These are phyloP conservation scores for Garcia nutans DNA, from an alignment of 345 rosid genomes.

Conservation along the genomic window DNA sequence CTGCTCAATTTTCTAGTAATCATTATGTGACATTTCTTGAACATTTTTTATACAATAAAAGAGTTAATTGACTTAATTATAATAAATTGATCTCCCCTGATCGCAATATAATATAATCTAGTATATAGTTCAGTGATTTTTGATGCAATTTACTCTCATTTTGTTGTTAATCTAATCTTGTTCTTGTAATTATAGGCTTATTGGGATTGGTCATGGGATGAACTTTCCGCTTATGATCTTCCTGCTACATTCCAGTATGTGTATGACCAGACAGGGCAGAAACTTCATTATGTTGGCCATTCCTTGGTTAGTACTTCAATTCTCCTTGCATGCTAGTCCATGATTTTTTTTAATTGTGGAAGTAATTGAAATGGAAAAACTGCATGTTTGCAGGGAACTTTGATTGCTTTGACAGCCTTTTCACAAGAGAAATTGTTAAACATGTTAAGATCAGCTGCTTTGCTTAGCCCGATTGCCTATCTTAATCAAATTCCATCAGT, in stretches of 20 bases:
- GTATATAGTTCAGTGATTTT: too few relatives aligned
- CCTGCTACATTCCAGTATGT: constrained; percentile 25
- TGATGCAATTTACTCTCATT: too few relatives aligned
- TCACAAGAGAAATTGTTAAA: constrained; percentile 30
- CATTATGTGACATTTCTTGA: neutral
- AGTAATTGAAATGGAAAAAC: too few relatives aligned
- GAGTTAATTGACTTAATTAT: too few relatives aligned
- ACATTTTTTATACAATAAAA: too few relatives aligned
- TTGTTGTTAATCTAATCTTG: too few relatives aligned
- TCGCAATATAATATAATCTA: too few relatives aligned
- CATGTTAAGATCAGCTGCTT: constrained; percentile 38
- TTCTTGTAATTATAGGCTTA: constrained; percentile 23
- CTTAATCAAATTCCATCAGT: constrained; percentile 30
- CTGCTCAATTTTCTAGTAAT: neutral
- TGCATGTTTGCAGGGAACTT: constrained; percentile 34
- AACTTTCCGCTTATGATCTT: constrained; percentile 30
- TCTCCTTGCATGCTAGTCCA: too few relatives aligned
- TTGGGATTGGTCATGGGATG: constrained; percentile 41
- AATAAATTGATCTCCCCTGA: too few relatives aligned
- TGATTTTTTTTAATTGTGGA: too few relatives aligned
- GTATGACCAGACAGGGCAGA: constrained; percentile 29
- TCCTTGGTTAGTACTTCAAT: constrained; percentile 16
- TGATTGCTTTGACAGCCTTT: constrained; percentile 44
- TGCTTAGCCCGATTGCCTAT: constrained; percentile 48
- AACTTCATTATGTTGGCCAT: constrained; percentile 34